Evolutionary conservation across 192 early-diverging fungal species (phyloP).

Genomic region (Rhizophagus prolifer): DNA sequence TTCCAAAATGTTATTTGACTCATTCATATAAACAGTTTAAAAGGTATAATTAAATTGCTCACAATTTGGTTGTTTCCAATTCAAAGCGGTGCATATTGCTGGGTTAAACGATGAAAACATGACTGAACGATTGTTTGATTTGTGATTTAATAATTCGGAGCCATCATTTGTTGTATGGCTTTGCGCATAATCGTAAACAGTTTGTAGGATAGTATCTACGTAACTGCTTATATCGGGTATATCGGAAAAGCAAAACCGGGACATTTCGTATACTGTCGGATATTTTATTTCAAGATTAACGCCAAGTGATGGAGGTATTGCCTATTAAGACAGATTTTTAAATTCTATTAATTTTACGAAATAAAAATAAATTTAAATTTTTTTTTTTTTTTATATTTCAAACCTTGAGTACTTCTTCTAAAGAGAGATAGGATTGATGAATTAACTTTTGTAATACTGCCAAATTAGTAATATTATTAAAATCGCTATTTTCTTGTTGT

Average conservation of each 20-base stretch:
- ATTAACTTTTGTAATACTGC: conserved; percentile 37
- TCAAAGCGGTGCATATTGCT: conserved; percentile 86
- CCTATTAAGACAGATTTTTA: conserved; percentile 39
- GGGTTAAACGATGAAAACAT: conserved; percentile 95
- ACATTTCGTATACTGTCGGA: conserved; percentile 67
- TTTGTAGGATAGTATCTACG: conserved; percentile 86
- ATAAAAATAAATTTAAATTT: background rate
- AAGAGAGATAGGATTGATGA: conserved; percentile 48
- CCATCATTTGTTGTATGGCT: conserved; percentile 34
- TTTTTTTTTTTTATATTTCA: background rate
- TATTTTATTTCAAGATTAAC: conserved; percentile 88
- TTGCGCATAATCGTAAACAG: conserved; percentile 76
- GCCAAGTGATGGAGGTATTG: conserved; percentile 69
- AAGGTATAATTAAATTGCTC: conserved; percentile 35
- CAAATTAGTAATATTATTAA: conserved; percentile 21
- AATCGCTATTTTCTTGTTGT: conserved; percentile 31
- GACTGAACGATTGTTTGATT: conserved; percentile 28
- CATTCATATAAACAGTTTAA: too few relatives aligned
- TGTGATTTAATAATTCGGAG: conserved; percentile 24
- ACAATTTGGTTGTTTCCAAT: conserved; percentile 99
- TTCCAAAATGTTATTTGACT: background rate
- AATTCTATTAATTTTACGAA: background rate
- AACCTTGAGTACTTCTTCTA: conserved; percentile 80
- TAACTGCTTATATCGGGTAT: conserved; percentile 76
- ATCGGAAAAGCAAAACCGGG: conserved; percentile 51